phyloP scores from a whole-genome alignment of 169 alveolate species.

The Cryptosporidium xiaoi region DNA sequence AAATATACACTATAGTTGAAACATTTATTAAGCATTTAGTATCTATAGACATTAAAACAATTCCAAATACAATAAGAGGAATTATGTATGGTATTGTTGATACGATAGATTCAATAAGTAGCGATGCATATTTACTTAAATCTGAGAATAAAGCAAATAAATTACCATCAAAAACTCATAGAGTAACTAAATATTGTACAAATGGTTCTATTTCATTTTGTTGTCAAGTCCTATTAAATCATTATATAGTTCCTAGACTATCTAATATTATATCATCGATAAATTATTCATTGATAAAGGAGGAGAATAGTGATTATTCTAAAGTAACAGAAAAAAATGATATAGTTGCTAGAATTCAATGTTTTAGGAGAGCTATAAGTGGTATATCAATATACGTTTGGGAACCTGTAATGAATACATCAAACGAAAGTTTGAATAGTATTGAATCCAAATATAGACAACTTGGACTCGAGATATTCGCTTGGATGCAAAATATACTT shows the following conservation, averaged over 20 bases:
- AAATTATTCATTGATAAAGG: slow-evolving; percentile 20
- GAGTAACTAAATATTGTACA: slow-evolving; percentile 22
- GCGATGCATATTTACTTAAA: slow-evolving; percentile 37
- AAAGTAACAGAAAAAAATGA: slow-evolving; percentile 31
- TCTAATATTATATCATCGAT: slow-evolving; percentile 27
- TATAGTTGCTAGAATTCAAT: slow-evolving; percentile 56
- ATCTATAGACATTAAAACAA: slow-evolving; percentile 20
- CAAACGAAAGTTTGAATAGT: slow-evolving; percentile 8
- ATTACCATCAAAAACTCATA: slow-evolving; percentile 29
- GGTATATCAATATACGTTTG: slow-evolving; percentile 52
- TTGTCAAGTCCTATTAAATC: slow-evolving; percentile 50
- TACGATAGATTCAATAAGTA: slow-evolving; percentile 55
- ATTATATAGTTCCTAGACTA: slow-evolving; percentile 59
- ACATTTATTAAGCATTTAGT: slow-evolving; percentile 28
- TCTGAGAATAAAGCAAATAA: slow-evolving; percentile 16
- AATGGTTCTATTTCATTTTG: slow-evolving; percentile 70
- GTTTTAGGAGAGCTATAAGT: slow-evolving; percentile 61
- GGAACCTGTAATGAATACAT: slow-evolving; percentile 38
- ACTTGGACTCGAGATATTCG: slow-evolving; percentile 27
- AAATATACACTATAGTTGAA: slow-evolving; percentile 13
- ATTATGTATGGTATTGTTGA: slow-evolving; percentile 57
- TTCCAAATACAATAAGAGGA: slow-evolving; percentile 67
- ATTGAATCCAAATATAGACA: slow-evolving; percentile 25
- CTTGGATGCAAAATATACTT: slow-evolving; percentile 54
- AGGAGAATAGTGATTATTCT: background rate